Percentiles rank a stretch among this genome's conserved stretches.
Conservation (phyloP, 1,284 basidiomycete species). For the Leccinum colubrinum region DNA sequence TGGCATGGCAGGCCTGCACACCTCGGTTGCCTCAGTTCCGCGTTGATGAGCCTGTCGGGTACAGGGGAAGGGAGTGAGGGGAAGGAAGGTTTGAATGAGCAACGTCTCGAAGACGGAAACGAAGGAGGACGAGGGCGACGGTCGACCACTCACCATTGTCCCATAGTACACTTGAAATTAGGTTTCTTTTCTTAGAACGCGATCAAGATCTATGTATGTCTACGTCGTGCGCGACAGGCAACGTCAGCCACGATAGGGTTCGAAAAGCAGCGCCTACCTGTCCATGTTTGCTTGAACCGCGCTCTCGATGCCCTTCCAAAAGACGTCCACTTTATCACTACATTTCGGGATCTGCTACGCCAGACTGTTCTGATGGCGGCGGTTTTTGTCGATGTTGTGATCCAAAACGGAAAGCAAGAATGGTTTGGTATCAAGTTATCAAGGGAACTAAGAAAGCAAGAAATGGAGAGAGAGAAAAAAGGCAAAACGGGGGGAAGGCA, state of each 20-base stretch:
- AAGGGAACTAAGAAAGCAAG: neutral
- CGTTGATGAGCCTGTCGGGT: constrained; percentile 66
- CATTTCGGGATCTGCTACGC: constrained; percentile 67
- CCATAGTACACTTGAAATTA: constrained; percentile 73
- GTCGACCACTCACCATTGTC: constrained; percentile 61
- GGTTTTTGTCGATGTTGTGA: neutral
- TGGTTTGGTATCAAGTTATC: neutral
- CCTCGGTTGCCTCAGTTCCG: constrained; percentile 70
- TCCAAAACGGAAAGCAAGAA: neutral
- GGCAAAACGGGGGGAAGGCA: neutral
- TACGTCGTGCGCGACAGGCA: neutral
- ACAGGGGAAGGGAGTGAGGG: constrained; percentile 28
- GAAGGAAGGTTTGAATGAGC: neutral
- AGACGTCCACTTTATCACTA: constrained; percentile 70
- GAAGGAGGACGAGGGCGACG: neutral
- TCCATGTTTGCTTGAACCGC: constrained; percentile 58
- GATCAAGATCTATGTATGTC: constrained; percentile 48
- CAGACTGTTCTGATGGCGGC: constrained; percentile 48
- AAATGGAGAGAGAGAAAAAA: neutral
- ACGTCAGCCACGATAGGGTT: neutral
- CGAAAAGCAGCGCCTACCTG: constrained; percentile 44
- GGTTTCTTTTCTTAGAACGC: constrained; percentile 72
- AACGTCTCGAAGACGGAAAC: constrained; percentile 1
- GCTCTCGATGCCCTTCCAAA: constrained; percentile 72
- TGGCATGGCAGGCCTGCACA: constrained; percentile 23